Conservation (phyloP, 176 grass and related monocot species). For the Oropetium thomaeum region DNA sequence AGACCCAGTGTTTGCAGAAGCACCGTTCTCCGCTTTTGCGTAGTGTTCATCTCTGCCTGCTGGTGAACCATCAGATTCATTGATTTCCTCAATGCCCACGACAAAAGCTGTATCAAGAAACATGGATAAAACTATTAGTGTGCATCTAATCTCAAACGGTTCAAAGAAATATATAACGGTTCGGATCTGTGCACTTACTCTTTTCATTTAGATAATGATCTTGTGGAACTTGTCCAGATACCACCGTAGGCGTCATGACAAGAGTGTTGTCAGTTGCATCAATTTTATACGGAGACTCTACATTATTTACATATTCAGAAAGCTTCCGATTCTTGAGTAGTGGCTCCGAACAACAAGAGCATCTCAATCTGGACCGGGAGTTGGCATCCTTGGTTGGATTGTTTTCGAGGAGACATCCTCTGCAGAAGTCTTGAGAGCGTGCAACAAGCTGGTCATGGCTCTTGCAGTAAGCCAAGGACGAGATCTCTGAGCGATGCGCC, state of each 20-base stretch:
- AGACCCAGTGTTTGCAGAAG: slow-evolving; percentile 13
- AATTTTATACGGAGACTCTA: too few species aligned
- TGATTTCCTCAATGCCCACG: slow-evolving; percentile 40
- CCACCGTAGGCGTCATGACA: not conserved
- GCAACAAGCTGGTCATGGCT: slow-evolving; percentile 63
- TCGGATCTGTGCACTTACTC: slow-evolving; percentile 21
- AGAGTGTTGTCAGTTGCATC: too few species aligned
- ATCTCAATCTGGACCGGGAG: too few species aligned
- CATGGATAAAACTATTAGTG: not conserved
- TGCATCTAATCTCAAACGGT: not conserved
- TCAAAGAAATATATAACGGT: not conserved
- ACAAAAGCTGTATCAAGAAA: slow-evolving; percentile 34
- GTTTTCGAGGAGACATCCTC: too few species aligned
- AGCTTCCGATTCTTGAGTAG: too few species aligned
- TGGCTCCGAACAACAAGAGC: too few species aligned
- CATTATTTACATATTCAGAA: too few species aligned
- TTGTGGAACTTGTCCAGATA: slow-evolving; percentile 23
- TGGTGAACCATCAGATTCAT: slow-evolving; percentile 32
- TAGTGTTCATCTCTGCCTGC: slow-evolving; percentile 27
- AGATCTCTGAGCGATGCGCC: slow-evolving; percentile 54
- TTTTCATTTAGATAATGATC: slow-evolving; percentile 34
- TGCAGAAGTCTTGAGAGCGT: slow-evolving; percentile 35
- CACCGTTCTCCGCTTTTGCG: slow-evolving; percentile 18
- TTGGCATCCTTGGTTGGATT: too few species aligned
- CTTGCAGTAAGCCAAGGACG: slow-evolving; percentile 57